These are phyloP conservation scores for Dactylellina leptospora DNA, from an alignment of 2,329 filamentous ascomycete species.

Conservation along the genomic window DNA sequence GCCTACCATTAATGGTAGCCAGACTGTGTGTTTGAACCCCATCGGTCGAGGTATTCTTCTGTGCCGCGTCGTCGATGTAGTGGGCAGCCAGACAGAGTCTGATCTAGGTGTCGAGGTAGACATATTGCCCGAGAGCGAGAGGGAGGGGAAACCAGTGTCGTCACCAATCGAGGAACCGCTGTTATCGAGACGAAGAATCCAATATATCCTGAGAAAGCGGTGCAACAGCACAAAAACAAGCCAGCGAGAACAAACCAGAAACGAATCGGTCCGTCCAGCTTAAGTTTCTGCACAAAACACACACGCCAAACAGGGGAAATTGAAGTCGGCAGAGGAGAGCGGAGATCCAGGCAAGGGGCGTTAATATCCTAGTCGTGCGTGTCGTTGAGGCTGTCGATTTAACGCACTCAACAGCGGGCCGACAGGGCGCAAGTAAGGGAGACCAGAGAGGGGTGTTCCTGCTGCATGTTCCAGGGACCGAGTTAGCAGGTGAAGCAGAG, in stretches of 20 bases:
- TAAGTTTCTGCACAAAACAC: no score
- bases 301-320: conserved; percentile 18
- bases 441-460: conserved; percentile 7
- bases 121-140: conserved; percentile 23
- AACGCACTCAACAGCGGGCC: conserved; percentile 10
- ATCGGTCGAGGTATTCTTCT: conserved; percentile 42
- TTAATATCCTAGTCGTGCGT: no score
- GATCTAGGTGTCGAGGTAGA: conserved; percentile 19
- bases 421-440: conserved; percentile 28
- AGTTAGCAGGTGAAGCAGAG: conserved; percentile 3
- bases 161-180: conserved; percentile 3
- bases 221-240: neutral
- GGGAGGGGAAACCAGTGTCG: neutral
- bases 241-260: conserved; percentile 50
- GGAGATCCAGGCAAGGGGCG: conserved; percentile 22
- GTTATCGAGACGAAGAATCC: conserved; percentile 3
- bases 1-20: conserved; percentile 37
- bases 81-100: conserved; percentile 46
- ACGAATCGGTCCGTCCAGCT: conserved; percentile 48
- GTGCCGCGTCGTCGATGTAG: conserved; percentile 43
- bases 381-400: conserved; percentile 14
- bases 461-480: neutral
- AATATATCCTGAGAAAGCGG: no score
- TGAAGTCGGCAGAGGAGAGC: conserved; percentile 1
- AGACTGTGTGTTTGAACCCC: conserved; percentile 30